Evolutionary conservation across 495 filamentous ascomycete species (phyloP).

Genomic region (Copromyces sp.): DNA sequence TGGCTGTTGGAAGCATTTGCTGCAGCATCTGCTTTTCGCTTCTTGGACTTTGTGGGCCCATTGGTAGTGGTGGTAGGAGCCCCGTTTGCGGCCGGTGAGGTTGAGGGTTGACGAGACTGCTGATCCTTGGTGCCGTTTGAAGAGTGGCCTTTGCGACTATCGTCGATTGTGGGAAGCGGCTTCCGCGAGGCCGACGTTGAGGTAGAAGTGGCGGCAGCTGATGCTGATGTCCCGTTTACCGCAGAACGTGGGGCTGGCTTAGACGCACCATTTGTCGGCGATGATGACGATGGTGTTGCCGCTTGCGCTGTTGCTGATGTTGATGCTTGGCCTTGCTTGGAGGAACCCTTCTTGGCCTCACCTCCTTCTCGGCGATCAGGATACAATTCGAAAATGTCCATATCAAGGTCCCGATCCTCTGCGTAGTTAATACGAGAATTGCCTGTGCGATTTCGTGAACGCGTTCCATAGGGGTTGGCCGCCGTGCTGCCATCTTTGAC

Average conservation of each 20-base stretch:
- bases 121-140: slow-evolving; percentile 21
- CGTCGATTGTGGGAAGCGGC: slow-evolving; percentile 21
- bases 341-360: slow-evolving; percentile 39
- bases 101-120: slow-evolving; percentile 7
- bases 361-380: slow-evolving; percentile 33
- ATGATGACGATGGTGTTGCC: slow-evolving; percentile 1
- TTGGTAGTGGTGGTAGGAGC: slow-evolving; percentile 35
- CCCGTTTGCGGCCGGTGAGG: slow-evolving; percentile 28
- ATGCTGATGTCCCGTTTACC: not conserved
- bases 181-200: slow-evolving; percentile 11
- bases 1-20: slow-evolving; percentile 33
- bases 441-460: slow-evolving; percentile 82
- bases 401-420: slow-evolving; percentile 87
- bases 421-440: slow-evolving; percentile 84
- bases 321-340: slow-evolving; percentile 17
- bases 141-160: slow-evolving; percentile 15
- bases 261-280: not conserved
- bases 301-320: slow-evolving; percentile 12
- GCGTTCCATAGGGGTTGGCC: slow-evolving; percentile 81
- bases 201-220: not conserved
- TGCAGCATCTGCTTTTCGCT: slow-evolving; percentile 58
- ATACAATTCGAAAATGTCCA: slow-evolving; percentile 56
- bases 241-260: not conserved
- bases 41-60: slow-evolving; percentile 45
- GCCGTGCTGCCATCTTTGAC: slow-evolving; percentile 28